Percentiles rank a stretch among this genome's conserved stretches.
These are phyloP conservation scores for Fusarium duplospermum DNA, from an alignment of 2,329 filamentous ascomycete genomes.

Conservation along the genomic window DNA sequence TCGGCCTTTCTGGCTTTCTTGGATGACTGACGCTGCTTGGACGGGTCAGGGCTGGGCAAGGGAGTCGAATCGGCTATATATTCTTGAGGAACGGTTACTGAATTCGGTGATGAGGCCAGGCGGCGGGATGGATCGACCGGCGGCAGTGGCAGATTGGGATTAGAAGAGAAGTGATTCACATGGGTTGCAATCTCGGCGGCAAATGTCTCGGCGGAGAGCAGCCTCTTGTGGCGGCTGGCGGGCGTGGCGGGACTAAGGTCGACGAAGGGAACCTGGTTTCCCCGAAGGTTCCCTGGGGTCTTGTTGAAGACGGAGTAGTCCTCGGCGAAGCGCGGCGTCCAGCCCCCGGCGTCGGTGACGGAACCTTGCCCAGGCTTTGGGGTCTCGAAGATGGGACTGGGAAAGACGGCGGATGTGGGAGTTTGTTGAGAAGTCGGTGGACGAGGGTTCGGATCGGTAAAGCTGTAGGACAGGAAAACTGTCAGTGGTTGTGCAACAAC, in stretches of 20 bases:
- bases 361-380: conserved; percentile 61
- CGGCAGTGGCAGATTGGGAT: conserved; percentile 64
- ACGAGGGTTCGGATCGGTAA: conserved; percentile 72
- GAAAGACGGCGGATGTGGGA: conserved; percentile 64
- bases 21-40: conserved; percentile 44
- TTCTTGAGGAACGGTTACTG: conserved; percentile 50
- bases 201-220: conserved; percentile 63
- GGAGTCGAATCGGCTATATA: conserved; percentile 45
- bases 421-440: conserved; percentile 70
- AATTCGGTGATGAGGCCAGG: conserved; percentile 68
- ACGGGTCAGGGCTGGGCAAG: conserved; percentile 44
- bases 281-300: conserved; percentile 69
- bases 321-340: conserved; percentile 72
- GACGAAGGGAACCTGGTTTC: conserved; percentile 57
- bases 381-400: conserved; percentile 68
- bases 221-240: conserved; percentile 58
- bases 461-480: conserved; percentile 56
- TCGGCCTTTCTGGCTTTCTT: conserved; percentile 61
- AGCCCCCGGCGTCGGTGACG: conserved; percentile 62
- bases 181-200: conserved; percentile 68
- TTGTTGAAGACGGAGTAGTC: conserved; percentile 74
- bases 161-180: conserved; percentile 70
- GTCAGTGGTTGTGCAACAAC: conserved; percentile 50
- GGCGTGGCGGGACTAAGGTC: conserved; percentile 57
- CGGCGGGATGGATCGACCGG: conserved; percentile 70